Conservation (phyloP, 2,329 filamentous ascomycete genomes). For the Penicillium aurantiogriseum region DNA sequence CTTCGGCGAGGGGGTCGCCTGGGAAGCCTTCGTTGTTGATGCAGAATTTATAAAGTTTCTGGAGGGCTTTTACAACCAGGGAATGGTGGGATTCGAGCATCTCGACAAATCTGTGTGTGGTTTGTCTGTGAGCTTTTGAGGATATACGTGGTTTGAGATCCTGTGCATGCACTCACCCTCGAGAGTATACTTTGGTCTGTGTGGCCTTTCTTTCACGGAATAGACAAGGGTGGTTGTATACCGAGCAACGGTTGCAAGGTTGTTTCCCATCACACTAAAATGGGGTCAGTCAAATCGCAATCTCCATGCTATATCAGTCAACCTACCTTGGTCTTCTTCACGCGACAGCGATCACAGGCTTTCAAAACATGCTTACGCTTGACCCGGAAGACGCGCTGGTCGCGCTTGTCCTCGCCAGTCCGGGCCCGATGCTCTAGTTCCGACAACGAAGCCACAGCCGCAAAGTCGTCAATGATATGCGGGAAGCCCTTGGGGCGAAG, state of each 20-base stretch:
- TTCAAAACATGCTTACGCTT: conserved; percentile 48
- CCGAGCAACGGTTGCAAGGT: conserved; percentile 45
- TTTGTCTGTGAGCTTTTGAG: conserved; percentile 2
- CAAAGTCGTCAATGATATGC: conserved; percentile 36
- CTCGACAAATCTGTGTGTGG: conserved; percentile 40
- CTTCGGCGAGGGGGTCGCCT: conserved; percentile 41
- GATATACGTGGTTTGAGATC: background rate
- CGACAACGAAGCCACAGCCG: conserved; percentile 32
- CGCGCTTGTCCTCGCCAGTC: conserved; percentile 34
- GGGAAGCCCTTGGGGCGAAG: conserved; percentile 41
- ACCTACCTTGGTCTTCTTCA: conserved; percentile 47
- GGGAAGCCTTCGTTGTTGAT: conserved; percentile 45
- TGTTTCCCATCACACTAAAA: conserved; percentile 47
- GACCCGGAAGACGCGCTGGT: conserved; percentile 43
- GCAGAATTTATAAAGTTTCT: conserved; percentile 44
- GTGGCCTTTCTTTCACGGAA: conserved; percentile 46
- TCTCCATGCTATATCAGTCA: background rate
- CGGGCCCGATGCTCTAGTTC: conserved; percentile 31
- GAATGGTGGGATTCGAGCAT: conserved; percentile 47
- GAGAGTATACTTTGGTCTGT: conserved; percentile 46
- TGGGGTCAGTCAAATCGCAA: conserved; percentile 3
- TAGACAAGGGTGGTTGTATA: conserved; percentile 45
- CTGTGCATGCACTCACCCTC: conserved; percentile 33
- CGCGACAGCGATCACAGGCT: conserved; percentile 47
- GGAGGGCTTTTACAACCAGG: conserved; percentile 43